Evolutionary conservation across 305 asterid genomes (phyloP).

Genomic region (Fraxinus ornus): DNA sequence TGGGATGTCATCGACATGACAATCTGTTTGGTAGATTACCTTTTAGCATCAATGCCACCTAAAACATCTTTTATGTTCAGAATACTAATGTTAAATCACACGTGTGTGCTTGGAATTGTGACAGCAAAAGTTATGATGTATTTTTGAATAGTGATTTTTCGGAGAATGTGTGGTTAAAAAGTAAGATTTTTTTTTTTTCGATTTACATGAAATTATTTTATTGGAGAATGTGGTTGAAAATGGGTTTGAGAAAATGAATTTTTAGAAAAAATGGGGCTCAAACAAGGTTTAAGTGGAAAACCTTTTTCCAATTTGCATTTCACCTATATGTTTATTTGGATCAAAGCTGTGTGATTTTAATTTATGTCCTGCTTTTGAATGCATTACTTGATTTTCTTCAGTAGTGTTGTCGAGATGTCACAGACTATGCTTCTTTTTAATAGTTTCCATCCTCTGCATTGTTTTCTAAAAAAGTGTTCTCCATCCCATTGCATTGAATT

Average conservation of each 20-base stretch:
- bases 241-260: too few relatives aligned
- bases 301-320: too few relatives aligned
- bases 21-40: background rate
- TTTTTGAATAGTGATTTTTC: too few relatives aligned
- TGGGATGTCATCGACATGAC: background rate
- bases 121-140: background rate
- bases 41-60: background rate
- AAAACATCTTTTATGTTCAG: background rate
- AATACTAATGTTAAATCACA: background rate
- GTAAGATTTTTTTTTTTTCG: too few relatives aligned
- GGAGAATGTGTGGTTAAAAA: too few relatives aligned
- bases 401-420: background rate
- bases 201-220: too few relatives aligned
- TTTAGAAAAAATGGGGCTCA: too few relatives aligned
- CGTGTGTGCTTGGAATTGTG: background rate
- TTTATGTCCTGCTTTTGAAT: conserved; percentile 1
- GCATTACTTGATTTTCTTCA: conserved; percentile 1
- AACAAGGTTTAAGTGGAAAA: too few relatives aligned
- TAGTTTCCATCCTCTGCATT: background rate
- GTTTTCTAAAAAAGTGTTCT: background rate
- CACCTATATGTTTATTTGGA: too few relatives aligned
- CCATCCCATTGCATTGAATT: conserved; percentile 17
- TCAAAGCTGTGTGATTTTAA: too few relatives aligned
- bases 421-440: background rate
- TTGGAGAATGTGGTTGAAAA: too few relatives aligned